phyloP scores from a whole-genome alignment of 208 protist genomes.

The Acanthamoeba healyi region DNA sequence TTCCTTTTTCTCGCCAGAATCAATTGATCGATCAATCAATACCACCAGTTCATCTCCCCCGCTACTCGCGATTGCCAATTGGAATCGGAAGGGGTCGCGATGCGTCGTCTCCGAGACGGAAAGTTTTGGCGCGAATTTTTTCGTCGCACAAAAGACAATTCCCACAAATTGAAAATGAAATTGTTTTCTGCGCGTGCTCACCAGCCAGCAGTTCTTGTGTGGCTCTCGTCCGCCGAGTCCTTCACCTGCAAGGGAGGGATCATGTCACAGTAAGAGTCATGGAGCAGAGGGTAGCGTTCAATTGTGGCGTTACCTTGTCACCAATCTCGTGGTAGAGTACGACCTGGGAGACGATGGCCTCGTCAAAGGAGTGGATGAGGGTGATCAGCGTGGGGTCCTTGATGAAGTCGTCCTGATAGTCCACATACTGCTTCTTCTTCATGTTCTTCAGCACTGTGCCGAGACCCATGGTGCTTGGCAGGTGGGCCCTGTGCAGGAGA shows the following conservation, averaged over 20 bases:
- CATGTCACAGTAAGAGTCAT: not conserved
- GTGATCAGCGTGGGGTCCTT: conserved; percentile 42
- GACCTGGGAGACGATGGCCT: not conserved
- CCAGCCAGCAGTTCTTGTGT: conserved; percentile 29
- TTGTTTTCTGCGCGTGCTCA: too few relatives aligned
- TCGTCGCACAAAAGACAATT: not conserved
- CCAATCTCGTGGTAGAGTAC: conserved; percentile 22
- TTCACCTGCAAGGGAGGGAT: not conserved
- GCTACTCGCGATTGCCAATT: too few relatives aligned
- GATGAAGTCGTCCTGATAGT: conserved; percentile 16
- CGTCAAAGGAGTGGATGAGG: conserved; percentile 36
- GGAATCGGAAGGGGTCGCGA: too few relatives aligned
- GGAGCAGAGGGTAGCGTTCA: not conserved
- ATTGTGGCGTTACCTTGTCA: not conserved
- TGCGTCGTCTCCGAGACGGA: too few relatives aligned
- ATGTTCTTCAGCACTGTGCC: conserved; percentile 35
- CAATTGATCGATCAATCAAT: not conserved
- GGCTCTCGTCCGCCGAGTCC: conserved; percentile 10
- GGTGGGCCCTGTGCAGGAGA: not conserved
- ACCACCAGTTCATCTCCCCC: too few relatives aligned
- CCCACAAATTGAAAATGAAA: too few relatives aligned
- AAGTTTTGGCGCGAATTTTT: too few relatives aligned
- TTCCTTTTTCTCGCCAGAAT: too few relatives aligned
- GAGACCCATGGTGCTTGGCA: not conserved
- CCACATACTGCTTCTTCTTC: conserved; percentile 41